Conservation (phyloP, 2,329 filamentous ascomycete genomes). For the Hypoxylon sp. region DNA sequence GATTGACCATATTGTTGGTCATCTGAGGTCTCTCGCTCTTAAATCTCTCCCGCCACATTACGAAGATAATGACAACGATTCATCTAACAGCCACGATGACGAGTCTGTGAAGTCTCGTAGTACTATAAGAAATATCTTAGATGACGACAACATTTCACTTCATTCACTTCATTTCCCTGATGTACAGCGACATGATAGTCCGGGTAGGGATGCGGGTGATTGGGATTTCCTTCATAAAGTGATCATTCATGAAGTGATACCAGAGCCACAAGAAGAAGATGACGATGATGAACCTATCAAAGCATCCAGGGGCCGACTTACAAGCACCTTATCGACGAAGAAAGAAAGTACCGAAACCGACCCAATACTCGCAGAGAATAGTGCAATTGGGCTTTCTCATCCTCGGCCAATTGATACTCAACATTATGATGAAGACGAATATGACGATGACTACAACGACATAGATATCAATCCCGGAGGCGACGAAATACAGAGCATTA, state of each 20-base stretch:
- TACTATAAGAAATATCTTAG: constrained; percentile 1
- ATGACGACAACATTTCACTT: neutral
- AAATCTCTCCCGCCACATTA: constrained; percentile 29
- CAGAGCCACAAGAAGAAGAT: neutral
- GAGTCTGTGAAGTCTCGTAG: constrained; percentile 4
- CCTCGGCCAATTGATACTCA: neutral
- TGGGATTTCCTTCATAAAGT: neutral
- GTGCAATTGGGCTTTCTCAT: neutral
- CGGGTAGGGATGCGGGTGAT: neutral
- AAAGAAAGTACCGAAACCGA: no score
- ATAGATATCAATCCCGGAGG: neutral
- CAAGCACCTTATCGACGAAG: neutral
- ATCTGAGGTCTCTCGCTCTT: constrained; percentile 26
- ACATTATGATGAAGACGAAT: neutral
- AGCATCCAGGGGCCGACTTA: neutral
- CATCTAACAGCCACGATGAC: neutral
- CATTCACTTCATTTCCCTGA: neutral
- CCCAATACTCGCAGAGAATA: no score
- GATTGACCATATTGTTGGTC: constrained; percentile 21
- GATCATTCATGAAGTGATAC: neutral
- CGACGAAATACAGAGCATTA: neutral
- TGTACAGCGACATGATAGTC: neutral
- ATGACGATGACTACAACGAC: neutral
- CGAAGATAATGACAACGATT: constrained; percentile 5
- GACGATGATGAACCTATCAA: neutral